Conservation (phyloP, 371 early-diverging fungal genomes). For the Batkoa obscura region DNA sequence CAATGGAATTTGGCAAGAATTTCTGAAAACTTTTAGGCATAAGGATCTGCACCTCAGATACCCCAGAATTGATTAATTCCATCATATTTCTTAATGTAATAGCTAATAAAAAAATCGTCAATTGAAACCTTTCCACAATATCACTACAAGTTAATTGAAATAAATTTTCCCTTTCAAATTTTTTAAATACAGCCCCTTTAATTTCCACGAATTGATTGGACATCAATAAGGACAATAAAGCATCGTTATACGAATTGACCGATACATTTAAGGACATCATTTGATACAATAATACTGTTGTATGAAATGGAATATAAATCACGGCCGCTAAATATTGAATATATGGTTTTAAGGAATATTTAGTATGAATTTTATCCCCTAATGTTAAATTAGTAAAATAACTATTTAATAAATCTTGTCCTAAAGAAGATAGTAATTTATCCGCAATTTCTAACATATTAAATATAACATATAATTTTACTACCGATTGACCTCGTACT, state of each 20-base stretch:
- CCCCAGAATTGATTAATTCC: slow-evolving; percentile 58
- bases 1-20: slow-evolving; percentile 25
- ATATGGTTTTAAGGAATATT: slow-evolving; percentile 15
- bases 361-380: slow-evolving; percentile 16
- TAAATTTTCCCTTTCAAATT: slow-evolving; percentile 85
- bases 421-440: slow-evolving; percentile 78
- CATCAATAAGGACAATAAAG: slow-evolving; percentile 73
- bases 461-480: slow-evolving; percentile 94
- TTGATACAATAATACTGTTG: slow-evolving; percentile 78
- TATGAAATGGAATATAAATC: slow-evolving; percentile 39
- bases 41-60: slow-evolving; percentile 11
- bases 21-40: slow-evolving; percentile 39
- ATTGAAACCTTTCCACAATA: slow-evolving; percentile 88
- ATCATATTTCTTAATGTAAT: slow-evolving; percentile 76
- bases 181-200: slow-evolving; percentile 89
- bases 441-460: slow-evolving; percentile 89
- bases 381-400: slow-evolving; percentile 41
- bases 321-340: not conserved
- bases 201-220: slow-evolving; percentile 97
- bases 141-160: slow-evolving; percentile 87
- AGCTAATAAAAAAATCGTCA: slow-evolving; percentile 62
- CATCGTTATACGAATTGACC: slow-evolving; percentile 85
- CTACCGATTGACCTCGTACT: slow-evolving; percentile 82
- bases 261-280: slow-evolving; percentile 90
- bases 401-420: slow-evolving; percentile 84